These are phyloP conservation scores for Asterella californica DNA, from an alignment of 225 moss, liverwort and hornwort species.

Conservation along the genomic window DNA sequence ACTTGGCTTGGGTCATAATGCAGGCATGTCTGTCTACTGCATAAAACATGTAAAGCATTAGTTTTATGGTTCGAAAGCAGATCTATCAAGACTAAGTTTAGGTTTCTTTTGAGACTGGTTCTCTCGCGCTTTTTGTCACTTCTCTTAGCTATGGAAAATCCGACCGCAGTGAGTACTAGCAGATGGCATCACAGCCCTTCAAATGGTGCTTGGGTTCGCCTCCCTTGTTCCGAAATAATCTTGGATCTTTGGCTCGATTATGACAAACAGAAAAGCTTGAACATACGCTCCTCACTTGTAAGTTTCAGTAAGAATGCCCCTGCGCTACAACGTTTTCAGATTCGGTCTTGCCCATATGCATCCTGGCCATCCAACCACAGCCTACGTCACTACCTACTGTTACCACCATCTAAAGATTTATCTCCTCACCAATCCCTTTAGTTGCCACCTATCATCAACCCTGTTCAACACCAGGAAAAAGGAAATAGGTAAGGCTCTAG, in stretches of 20 bases:
- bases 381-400: constrained; percentile 10
- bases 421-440: constrained; percentile 4
- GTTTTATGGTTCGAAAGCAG: too few species aligned
- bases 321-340: constrained; percentile 10
- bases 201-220: constrained; percentile 21
- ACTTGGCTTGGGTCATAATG: too few species aligned
- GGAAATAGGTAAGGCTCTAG: constrained; percentile 43
- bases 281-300: constrained; percentile 36
- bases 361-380: constrained; percentile 12
- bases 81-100: too few species aligned
- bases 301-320: constrained; percentile 30
- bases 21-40: too few species aligned
- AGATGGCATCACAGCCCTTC: constrained; percentile 10
- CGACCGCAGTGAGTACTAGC: too few species aligned
- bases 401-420: constrained; percentile 15
- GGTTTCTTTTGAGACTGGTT: too few species aligned
- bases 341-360: constrained; percentile 18
- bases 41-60: too few species aligned
- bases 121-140: too few species aligned
- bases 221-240: constrained; percentile 37
- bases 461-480: not conserved
- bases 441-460: not conserved
- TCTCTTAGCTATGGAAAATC: too few species aligned
- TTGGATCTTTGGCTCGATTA: constrained; percentile 42
- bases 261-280: constrained; percentile 41